Base-by-base conservation (phyloP, 805 yeast genomes). In the Cyberlindnera samutprakarnensis region DNA sequence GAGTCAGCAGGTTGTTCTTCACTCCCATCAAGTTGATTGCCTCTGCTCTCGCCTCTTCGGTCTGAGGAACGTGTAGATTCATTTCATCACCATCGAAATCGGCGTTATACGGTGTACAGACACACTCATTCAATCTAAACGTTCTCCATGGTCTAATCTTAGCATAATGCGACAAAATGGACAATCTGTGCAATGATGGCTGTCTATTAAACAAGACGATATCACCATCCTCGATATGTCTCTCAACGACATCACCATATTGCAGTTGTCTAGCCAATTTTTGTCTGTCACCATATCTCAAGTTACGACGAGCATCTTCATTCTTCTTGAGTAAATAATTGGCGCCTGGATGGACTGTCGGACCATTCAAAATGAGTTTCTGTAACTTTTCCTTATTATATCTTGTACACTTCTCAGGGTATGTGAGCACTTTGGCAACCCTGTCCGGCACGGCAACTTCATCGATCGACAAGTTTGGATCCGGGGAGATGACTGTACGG, bases 21-120 rank as follows among this genome's bases (percentile, higher is more conserved):
- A 92, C 98, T 33, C 97, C 98, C 99, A 92, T 92, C 52, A 92
- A 68, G 51, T 83, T 84, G 59, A 90, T 86, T n/a, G 98, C 98
- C 59, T 92, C 99, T 1, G 97, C 95, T 43, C 98, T 68, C 1
- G 98, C 97, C 59, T 92, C 98, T 61, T 92, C 97, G 2, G 97
- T 92, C 59, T 92, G 99, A 2, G 98, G 98, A 28, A 92, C 98
- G 55, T 92, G 98, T 53, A 92, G 67, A 58, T 92, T 92, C 98
- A 92, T 92, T 59, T 92, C 98, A 62, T 92, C 98, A 61, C 98
- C 98, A 59, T 92, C 98, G 56, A 92, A 92, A 72, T 92, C 99
- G 24, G 99, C 99, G 57, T 94, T 94, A 62, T 92, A 92, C 2
- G 98, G 98, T 0, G 98, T 92, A 64, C 98, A 92, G 8, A 92